Evolutionary conservation across 176 grass and related monocot genomes (phyloP), one percentile per base, ranked within the genome.

Genomic region (Musa schizocarpa): DNA sequence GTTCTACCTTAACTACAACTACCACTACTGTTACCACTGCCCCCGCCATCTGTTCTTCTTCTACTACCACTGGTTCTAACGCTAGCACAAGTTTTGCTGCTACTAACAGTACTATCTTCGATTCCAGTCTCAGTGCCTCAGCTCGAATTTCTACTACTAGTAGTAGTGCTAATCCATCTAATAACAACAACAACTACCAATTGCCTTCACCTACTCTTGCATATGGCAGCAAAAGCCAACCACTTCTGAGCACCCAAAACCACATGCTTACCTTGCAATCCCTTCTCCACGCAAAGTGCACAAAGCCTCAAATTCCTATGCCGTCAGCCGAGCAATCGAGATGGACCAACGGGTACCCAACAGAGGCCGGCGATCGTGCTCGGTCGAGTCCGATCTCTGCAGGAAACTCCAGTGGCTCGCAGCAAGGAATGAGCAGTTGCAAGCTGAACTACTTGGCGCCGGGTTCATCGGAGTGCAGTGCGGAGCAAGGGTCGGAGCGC

Each of bases 21-120:
- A 12, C 24, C 21, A 13, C 77, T 11, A 26, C 63, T 27, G 78
- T 73, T 56, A 58, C 74, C 48, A 64, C 80, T 68, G 43, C 79
- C 54, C 58, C 72, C 20, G 78, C 78, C 71, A 77, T 50, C n/a
- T 21, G 20, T 11, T 77, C 22, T 26, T 2, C 63, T 65, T 26
- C 63, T 27, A 3, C 63, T 11, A 1, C 68, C 9, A 9, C 16
- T 51, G 10, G 14, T 8, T 50, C 43, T 43, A 43, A 43, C 4
- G 34, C 34, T 43, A 43, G 4, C 16, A 10, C 48, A 9, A 11
- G 23, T 48, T 51, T 20, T 70, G 34, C 29, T 8, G 17, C 16
- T 70, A 12, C 17, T n/a, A 50, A 50, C 48, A n/a, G 16, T 9
- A 19, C 4, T 43, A 43, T 17, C 17, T 8, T 61, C 57, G n/a